A percentile compares a stretch with the other conserved stretches of the same genome.
Evolutionary conservation across 139 green algal genomes (phyloP).

Genomic region (Zygnema cylindricum): DNA sequence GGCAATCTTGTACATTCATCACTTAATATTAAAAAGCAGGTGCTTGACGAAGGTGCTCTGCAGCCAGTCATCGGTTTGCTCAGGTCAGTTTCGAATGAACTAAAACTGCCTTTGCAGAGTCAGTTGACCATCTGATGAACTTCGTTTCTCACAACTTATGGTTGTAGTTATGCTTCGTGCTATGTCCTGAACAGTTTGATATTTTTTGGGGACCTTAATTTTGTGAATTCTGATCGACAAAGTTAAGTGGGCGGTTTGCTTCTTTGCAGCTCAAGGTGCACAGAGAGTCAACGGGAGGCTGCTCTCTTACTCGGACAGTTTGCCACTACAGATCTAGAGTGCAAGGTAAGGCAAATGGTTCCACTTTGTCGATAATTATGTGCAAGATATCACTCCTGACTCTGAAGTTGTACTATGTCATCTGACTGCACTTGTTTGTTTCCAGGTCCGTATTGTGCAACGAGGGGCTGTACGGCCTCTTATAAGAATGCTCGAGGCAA

Average conservation of each 20-base stretch:
- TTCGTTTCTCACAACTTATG: too few species aligned
- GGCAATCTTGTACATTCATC: constrained; percentile 97
- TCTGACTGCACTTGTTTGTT: too few species aligned
- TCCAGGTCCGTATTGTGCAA: constrained; percentile 84
- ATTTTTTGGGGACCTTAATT: too few species aligned
- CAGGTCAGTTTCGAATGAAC: too few species aligned
- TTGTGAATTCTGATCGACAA: background rate
- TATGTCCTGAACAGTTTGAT: too few species aligned
- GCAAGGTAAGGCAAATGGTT: constrained; percentile 49
- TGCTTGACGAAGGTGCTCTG: constrained; percentile 87
- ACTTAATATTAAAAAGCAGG: constrained; percentile 76
- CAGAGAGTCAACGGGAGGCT: constrained; percentile 92
- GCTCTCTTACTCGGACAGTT: constrained; percentile 98
- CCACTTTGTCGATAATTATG: too few species aligned
- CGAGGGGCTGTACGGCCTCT: constrained; percentile 91
- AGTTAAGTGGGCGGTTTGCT: background rate
- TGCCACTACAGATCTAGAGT: constrained; percentile 79
- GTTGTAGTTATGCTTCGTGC: too few species aligned
- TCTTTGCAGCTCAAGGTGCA: constrained; percentile 69
- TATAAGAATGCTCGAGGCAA: constrained; percentile 86
- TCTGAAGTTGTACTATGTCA: too few species aligned
- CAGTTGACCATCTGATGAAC: too few species aligned
- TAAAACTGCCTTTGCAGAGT: too few species aligned
- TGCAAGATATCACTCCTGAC: too few species aligned
- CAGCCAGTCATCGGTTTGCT: constrained; percentile 95